phyloP scores from a whole-genome alignment of 768 basidiomycete species.

The Psilocybe cyanescens region DNA sequence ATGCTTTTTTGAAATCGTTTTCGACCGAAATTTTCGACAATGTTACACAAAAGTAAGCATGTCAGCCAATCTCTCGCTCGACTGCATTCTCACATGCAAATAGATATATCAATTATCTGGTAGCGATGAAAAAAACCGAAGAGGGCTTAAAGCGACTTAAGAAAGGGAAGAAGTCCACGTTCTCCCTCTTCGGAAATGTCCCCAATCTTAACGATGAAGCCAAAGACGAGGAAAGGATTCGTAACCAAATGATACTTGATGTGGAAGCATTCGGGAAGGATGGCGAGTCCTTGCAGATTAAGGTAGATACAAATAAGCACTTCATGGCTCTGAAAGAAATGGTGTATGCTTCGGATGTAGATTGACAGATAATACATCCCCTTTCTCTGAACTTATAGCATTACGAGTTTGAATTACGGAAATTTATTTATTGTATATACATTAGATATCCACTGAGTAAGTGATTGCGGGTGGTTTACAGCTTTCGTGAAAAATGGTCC shows the following conservation, averaged over 20 bases:
- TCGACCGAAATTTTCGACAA: constrained; percentile 70
- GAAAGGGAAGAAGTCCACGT: constrained; percentile 78
- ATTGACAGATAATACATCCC: constrained; percentile 18
- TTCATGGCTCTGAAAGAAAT: constrained; percentile 63
- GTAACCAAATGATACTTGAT: constrained; percentile 81
- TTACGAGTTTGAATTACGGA: background rate
- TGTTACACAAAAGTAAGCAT: constrained; percentile 64
- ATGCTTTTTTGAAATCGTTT: constrained; percentile 52
- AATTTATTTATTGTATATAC: background rate
- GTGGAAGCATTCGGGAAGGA: constrained; percentile 85
- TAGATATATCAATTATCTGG: constrained; percentile 82
- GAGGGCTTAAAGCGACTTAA: constrained; percentile 86
- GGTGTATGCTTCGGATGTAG: constrained; percentile 51
- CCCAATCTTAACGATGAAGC: constrained; percentile 62
- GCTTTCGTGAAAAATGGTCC: constrained; percentile 57
- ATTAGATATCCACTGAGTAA: background rate
- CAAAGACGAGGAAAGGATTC: constrained; percentile 88
- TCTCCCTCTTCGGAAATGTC: constrained; percentile 76
- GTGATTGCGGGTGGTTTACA: constrained; percentile 32
- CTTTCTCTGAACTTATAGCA: background rate
- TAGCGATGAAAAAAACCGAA: constrained; percentile 90
- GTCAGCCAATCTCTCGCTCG: background rate
- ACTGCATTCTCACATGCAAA: background rate
- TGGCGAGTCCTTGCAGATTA: constrained; percentile 69
- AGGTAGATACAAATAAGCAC: constrained; percentile 52